Percentiles rank a stretch among this genome's conserved stretches.
These are phyloP conservation scores for Mangifera indica DNA, from an alignment of 345 rosid genomes.

Conservation along the genomic window DNA sequence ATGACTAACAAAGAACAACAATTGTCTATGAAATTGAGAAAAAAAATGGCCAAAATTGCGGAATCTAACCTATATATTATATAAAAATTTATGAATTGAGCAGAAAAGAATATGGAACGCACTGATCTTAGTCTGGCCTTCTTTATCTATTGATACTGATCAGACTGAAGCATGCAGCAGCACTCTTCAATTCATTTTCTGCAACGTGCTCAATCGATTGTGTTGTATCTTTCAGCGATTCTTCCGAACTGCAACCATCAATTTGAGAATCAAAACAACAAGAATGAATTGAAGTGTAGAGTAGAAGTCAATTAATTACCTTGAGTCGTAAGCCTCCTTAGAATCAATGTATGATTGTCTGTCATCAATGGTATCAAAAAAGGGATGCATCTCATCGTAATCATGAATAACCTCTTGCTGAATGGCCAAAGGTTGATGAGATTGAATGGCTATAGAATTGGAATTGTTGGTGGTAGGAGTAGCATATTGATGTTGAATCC, in stretches of 20 bases:
- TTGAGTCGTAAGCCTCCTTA: conserved; percentile 55
- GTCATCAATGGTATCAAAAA: conserved; percentile 78
- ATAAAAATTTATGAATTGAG: background rate
- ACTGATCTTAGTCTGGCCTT: conserved; percentile 1
- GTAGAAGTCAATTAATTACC: conserved; percentile 28
- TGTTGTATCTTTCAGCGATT: conserved; percentile 51
- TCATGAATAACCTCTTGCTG: conserved; percentile 56
- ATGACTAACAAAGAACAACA: background rate
- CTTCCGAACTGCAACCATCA: conserved; percentile 54
- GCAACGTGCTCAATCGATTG: conserved; percentile 51
- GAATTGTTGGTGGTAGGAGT: conserved; percentile 20
- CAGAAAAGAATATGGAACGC: conserved; percentile 10
- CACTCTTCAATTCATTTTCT: conserved; percentile 76
- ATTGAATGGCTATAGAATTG: conserved; percentile 42
- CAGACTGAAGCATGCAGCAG: conserved; percentile 81
- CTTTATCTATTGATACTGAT: conserved; percentile 63
- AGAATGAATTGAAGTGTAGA: no score
- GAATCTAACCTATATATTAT: conserved; percentile 14
- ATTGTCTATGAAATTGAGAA: background rate
- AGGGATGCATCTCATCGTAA: conserved; percentile 74
- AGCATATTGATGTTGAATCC: conserved; percentile 42
- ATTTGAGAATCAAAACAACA: no score
- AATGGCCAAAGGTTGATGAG: conserved; percentile 46
- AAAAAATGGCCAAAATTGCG: conserved; percentile 13
- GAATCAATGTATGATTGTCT: conserved; percentile 72